Base-by-base conservation (phyloP, 768 basidiomycete species). In the Boletus coccyginus region DNA sequence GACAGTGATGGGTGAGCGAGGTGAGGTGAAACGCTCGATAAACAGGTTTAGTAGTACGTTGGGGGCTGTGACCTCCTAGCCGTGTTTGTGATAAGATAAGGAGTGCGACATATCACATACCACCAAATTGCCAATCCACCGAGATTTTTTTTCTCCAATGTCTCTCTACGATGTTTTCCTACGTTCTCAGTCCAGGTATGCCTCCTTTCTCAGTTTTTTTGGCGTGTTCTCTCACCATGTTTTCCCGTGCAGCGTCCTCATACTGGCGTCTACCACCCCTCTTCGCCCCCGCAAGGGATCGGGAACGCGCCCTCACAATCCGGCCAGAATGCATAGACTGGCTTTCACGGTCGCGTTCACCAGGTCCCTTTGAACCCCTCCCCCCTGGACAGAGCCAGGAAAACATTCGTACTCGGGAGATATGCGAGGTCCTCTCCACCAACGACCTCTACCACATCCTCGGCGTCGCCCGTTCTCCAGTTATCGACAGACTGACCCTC, bases 1-100 rank as follows among this genome's bases (percentile, higher is more conserved):
- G 68, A 96, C 93, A n/a, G 80, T 90, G 31, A 98, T 98, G 95
- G 94, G 94, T 10, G 88, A 90, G 67, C 77, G 87, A 43, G 93
- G 92, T 13, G 91, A 94, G 70, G 85, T 92, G 47, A 79, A 75
- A 61, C 71, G 81, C 56, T 75, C 82, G 33, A 80, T 85, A 40
- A 72, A 73, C 54, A 78, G 69, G 62, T 78, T 97, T 36, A 80
- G 86, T 49, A 70, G 64, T 46, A 65, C 61, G 24, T 62, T 89
- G 39, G 74, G 72, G 14, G 78, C 71, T 36, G 57, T 65, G 35
- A 53, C 79, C 49, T 52, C 66, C 48, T 76, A 65, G 45, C 14
- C 33, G 27, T 12, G 38, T 33, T 42, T 51, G 17, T 47, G 58
- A 58, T 58, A 62, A 67, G 59, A 60, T 62, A 51, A 47, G 42